Evolutionary conservation across 371 early-diverging fungal species (phyloP).

Genomic region (Lichtheimia ornata): DNA sequence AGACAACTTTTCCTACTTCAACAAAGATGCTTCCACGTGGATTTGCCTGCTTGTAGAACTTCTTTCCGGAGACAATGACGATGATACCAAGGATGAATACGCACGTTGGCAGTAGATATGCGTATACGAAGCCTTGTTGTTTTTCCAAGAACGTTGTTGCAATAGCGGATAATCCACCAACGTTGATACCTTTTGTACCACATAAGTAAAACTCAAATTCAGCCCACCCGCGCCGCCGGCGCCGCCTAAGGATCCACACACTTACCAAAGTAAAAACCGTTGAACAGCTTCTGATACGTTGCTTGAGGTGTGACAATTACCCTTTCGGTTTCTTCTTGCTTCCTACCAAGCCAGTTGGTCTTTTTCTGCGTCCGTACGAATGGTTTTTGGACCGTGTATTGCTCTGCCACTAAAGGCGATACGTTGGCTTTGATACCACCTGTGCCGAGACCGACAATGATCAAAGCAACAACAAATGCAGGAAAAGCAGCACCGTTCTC

Average conservation of each 20-base stretch:
- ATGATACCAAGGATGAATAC: conserved; percentile 63
- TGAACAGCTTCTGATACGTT: conserved; percentile 51
- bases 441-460: conserved; percentile 70
- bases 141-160: conserved; percentile 54
- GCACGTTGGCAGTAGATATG: conserved; percentile 62
- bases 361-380: conserved; percentile 27
- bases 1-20: conserved; percentile 24
- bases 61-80: conserved; percentile 55
- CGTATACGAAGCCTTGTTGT: conserved; percentile 58
- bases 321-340: conserved; percentile 16
- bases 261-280: conserved; percentile 51
- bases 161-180: conserved; percentile 65
- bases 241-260: too few species aligned
- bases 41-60: conserved; percentile 50
- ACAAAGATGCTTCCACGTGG: conserved; percentile 53
- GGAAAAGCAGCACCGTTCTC: conserved; percentile 59
- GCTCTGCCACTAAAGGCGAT: conserved; percentile 54
- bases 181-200: conserved; percentile 45
- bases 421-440: conserved; percentile 60
- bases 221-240: too few species aligned
- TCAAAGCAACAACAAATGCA: conserved; percentile 64
- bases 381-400: conserved; percentile 35
- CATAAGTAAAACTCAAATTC: conserved; percentile 8
- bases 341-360: conserved; percentile 14
- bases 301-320: conserved; percentile 56